A percentile compares a stretch with the other conserved stretches of the same genome.
Evolutionary conservation across 495 filamentous ascomycete genomes (phyloP).

Genomic region (Penicillium alfredii): DNA sequence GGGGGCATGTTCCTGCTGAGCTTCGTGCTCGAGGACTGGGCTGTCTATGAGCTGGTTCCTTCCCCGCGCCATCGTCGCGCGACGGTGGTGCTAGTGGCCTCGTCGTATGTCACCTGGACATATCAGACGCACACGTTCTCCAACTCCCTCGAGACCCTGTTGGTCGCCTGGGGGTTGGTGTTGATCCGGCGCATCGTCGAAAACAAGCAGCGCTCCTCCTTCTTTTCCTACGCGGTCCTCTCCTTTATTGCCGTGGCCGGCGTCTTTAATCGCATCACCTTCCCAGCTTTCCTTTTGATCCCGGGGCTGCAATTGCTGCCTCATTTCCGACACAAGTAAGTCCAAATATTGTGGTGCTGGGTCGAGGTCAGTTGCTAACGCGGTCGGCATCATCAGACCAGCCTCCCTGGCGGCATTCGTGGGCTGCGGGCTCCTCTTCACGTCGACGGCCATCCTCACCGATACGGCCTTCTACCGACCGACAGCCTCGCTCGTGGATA

Average conservation of each 20-base stretch:
- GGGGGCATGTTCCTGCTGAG: constrained; percentile 86
- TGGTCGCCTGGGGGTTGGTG: constrained; percentile 86
- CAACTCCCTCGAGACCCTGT: constrained; percentile 90
- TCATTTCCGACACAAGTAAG: constrained; percentile 76
- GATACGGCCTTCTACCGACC: constrained; percentile 79
- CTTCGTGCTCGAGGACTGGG: constrained; percentile 97
- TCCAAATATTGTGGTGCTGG: constrained; percentile 1
- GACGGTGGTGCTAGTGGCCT: constrained; percentile 77
- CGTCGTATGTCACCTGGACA: constrained; percentile 97
- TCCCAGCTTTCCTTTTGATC: constrained; percentile 82
- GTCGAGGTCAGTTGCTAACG: constrained; percentile 7
- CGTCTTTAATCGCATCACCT: constrained; percentile 93
- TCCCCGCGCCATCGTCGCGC: constrained; percentile 63
- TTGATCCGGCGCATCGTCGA: constrained; percentile 77
- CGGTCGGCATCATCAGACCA: constrained; percentile 47
- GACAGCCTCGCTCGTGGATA: constrained; percentile 48
- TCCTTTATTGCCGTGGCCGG: constrained; percentile 78
- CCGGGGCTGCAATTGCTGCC: constrained; percentile 76
- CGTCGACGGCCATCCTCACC: constrained; percentile 63
- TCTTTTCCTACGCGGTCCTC: constrained; percentile 67
- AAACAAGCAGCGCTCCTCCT: constrained; percentile 67
- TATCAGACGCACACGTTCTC: constrained; percentile 99
- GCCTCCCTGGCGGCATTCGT: constrained; percentile 57
- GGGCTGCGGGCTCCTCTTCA: constrained; percentile 54
- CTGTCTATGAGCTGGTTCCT: constrained; percentile 80